Evolutionary conservation across 768 basidiomycete species (phyloP), one percentile per base, ranked within the genome.

Genomic region (Hortiboletus campestris): DNA sequence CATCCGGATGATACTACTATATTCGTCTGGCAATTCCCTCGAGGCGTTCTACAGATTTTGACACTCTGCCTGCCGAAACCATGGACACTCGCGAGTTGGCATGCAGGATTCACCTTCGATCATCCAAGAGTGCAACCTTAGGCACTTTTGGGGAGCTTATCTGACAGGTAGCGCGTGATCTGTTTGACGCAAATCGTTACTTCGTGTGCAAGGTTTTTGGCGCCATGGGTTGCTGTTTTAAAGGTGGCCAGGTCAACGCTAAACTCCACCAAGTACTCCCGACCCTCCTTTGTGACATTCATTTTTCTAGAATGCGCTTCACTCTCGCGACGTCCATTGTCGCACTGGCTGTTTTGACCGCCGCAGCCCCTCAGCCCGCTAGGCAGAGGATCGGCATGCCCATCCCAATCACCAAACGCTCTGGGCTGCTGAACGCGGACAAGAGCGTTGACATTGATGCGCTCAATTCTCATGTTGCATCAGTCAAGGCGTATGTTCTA

Each of bases 401-500:
- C 4, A 54, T 63, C 31, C 56, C 56, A 1, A 46, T 63, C 36
- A n/a, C 39, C 31, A 63, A 60, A 25, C 53, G 51, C 13, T 57
- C 53, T n/a, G 0, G 4, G 1, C 39, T 60, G 4, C 19, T 51
- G 19, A 62, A 64, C 32, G 25, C 36, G 5, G 58, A 57, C 48
- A 34, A 48, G 7, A 55, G 5, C 29, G 46, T 63, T 2, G 36
- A 60, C 17, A 0, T 44, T 8, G 56, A 49, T 2, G 58, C 53
- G 4, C 59, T 63, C n/a, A 51, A 51, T 2, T n/a, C 55, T 6
- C 55, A 62, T 46, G 13, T 51, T 13, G 46, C 42, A 6, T 53
- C 38, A 3, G 20, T 55, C 22, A 38, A 55, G 28, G 51, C 53
- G 58, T 64, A 43, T 22, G 62, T 61, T 22, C 14, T 35, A 34